phyloP scores from a whole-genome alignment of 257 asterid genomes.

The Nicotiana tabacum region DNA sequence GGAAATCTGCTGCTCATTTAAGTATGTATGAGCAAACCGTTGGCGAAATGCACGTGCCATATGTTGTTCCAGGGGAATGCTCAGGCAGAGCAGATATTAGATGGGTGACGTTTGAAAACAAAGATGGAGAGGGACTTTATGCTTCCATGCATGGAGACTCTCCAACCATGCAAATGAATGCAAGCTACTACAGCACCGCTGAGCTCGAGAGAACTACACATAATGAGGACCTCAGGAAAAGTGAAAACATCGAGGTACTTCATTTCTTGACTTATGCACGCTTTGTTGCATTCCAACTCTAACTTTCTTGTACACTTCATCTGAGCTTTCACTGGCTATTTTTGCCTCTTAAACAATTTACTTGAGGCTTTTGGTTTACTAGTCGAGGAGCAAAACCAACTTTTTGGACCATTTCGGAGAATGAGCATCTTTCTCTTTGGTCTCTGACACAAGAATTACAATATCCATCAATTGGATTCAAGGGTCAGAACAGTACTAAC shows the following conservation, averaged over 20 bases:
- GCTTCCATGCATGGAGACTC: constrained; percentile 70
- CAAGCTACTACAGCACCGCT: constrained; percentile 77
- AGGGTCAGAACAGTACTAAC: not conserved
- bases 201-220: constrained; percentile 92
- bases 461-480: not conserved
- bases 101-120: constrained; percentile 77
- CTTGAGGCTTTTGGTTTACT: not conserved
- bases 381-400: not conserved
- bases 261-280: not conserved
- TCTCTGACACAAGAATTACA: not conserved
- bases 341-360: not conserved
- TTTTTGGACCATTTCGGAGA: not conserved
- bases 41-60: constrained; percentile 82
- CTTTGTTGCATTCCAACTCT: not conserved
- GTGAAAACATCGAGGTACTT: constrained; percentile 78
- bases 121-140: constrained; percentile 64
- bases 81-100: constrained; percentile 87
- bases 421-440: not conserved
- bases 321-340: not conserved
- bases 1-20: constrained; percentile 86
- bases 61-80: constrained; percentile 75
- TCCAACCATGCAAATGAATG: constrained; percentile 89
- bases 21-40: constrained; percentile 64
- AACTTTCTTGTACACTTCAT: not conserved
- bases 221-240: constrained; percentile 58